These are phyloP conservation scores for Dothistroma pini DNA, from an alignment of 2,329 filamentous ascomycete species.

Conservation along the genomic window DNA sequence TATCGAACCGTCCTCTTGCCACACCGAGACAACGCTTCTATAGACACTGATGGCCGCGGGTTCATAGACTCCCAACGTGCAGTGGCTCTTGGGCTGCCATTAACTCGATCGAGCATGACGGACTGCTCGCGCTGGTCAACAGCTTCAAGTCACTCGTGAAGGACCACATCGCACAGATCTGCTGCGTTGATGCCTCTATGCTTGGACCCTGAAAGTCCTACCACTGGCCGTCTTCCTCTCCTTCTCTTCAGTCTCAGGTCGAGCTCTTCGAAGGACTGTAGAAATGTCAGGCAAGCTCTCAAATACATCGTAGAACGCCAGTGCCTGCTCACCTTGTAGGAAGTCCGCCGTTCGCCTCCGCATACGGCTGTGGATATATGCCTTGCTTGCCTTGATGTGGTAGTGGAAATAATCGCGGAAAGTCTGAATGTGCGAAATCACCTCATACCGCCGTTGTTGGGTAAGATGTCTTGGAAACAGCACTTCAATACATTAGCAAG, in stretches of 20 bases:
- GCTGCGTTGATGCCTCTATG: conserved; percentile 14
- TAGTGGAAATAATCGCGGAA: conserved; percentile 99
- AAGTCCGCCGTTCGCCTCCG: conserved; percentile 96
- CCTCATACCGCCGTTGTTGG: conserved; percentile 82
- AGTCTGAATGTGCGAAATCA: conserved; percentile 98
- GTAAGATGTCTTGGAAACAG: conserved; percentile 94
- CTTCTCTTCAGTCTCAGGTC: conserved; percentile 94
- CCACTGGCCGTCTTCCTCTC: conserved; percentile 98
- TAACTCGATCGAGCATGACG: too few species aligned
- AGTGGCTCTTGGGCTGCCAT: too few species aligned
- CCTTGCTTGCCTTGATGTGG: conserved; percentile 99
- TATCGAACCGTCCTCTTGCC: too few species aligned
- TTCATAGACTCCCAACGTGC: too few species aligned
- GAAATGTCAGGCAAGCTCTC: conserved; percentile 5
- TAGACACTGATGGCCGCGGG: too few species aligned
- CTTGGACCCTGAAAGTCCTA: conserved; percentile 75
- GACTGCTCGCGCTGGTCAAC: too few species aligned
- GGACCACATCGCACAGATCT: not conserved
- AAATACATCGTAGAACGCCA: not conserved
- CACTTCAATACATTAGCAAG: conserved; percentile 52
- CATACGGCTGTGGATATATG: conserved; percentile 98
- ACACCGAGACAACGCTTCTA: too few species aligned
- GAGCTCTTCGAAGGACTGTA: conserved; percentile 86
- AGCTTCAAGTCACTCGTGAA: not conserved
- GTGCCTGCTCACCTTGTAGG: conserved; percentile 69